A percentile compares a stretch with the other conserved stretches of the same genome.
These are phyloP conservation scores for Cryptosporidium canis DNA, from an alignment of 169 alveolate genomes.

Conservation along the genomic window DNA sequence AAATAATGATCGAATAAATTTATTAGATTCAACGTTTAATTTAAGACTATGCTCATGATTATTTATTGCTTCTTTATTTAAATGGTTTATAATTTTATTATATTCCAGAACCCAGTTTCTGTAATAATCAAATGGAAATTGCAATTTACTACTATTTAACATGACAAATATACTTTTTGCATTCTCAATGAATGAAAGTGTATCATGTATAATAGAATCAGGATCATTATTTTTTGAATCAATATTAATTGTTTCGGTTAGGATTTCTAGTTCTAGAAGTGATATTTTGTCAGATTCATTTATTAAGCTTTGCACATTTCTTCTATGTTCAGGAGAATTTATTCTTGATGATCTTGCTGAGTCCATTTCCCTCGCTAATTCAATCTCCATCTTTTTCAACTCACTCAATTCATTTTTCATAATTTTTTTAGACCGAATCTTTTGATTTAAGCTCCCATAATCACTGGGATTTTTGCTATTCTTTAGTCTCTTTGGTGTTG, in stretches of 20 bases:
- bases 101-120: conserved; percentile 50
- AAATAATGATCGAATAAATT: conserved; percentile 37
- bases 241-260: conserved; percentile 50
- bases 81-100: not conserved
- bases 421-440: conserved; percentile 4
- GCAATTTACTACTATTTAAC: not conserved
- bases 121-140: conserved; percentile 37
- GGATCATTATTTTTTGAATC: conserved; percentile 3
- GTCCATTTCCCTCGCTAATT: conserved; percentile 58
- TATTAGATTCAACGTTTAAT: conserved; percentile 25
- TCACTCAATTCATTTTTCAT: conserved; percentile 22
- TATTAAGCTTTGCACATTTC: not conserved
- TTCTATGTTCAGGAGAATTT: conserved; percentile 29
- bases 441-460: not conserved
- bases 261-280: conserved; percentile 23
- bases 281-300: not conserved
- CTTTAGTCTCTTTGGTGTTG: conserved; percentile 44
- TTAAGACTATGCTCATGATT: not conserved
- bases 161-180: not conserved
- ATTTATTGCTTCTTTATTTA: not conserved
- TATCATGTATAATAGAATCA: not conserved
- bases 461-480: not conserved
- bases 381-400: conserved; percentile 33
- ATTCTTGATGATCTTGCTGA: conserved; percentile 22
- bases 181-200: not conserved